These are phyloP conservation scores for Santalum album DNA, from an alignment of 164 flowering plant genomes.

Conservation along the genomic window DNA sequence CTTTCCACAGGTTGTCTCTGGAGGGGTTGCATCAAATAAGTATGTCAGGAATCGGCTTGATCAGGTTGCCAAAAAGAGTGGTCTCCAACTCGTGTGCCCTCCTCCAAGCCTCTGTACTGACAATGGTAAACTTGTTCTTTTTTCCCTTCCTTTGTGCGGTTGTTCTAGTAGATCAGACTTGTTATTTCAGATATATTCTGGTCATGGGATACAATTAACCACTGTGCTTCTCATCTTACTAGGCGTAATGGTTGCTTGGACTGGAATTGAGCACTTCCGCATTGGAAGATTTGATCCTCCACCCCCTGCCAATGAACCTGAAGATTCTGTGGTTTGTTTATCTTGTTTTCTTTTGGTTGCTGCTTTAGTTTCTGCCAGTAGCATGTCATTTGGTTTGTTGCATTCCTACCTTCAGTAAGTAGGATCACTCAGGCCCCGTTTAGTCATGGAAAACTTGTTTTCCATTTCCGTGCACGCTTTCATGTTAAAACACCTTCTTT, in stretches of 20 bases:
- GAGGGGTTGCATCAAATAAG: conserved; percentile 94
- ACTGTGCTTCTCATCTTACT: conserved; percentile 1
- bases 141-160: too few relatives aligned
- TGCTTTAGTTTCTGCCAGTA: background rate
- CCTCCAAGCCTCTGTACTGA: conserved; percentile 96
- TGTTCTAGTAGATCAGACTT: too few relatives aligned
- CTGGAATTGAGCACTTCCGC: conserved; percentile 87
- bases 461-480: too few relatives aligned
- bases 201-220: too few relatives aligned
- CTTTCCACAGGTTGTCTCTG: conserved; percentile 69
- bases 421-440: too few relatives aligned
- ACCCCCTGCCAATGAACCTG: conserved; percentile 75
- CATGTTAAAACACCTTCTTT: too few relatives aligned
- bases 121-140: conserved; percentile 76
- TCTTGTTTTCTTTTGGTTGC: background rate
- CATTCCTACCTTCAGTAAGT: background rate
- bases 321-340: conserved; percentile 58
- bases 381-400: background rate
- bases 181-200: too few relatives aligned
- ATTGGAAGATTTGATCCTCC: conserved; percentile 91
- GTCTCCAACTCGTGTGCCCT: conserved; percentile 79
- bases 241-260: conserved; percentile 99
- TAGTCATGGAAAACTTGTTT: too few relatives aligned
- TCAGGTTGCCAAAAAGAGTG: conserved; percentile 43
- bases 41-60: conserved; percentile 75